Conservation (phyloP, 1,139 yeast genomes). For the Yamadazyma trypodendri region DNA sequence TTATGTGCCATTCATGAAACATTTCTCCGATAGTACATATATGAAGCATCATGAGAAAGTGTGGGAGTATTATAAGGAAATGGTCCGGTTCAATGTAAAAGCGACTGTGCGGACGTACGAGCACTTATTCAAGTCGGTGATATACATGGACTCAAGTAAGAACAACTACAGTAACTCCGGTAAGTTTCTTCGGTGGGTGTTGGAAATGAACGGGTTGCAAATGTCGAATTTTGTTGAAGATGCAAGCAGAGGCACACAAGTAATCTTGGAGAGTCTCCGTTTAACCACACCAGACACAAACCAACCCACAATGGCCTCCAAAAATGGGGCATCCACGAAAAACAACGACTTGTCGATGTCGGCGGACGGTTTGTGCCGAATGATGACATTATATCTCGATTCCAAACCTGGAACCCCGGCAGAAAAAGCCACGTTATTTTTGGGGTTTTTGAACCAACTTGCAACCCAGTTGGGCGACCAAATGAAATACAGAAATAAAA, state of each 20-base stretch:
- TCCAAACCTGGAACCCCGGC: constrained; percentile 17
- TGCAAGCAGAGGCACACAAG: background rate
- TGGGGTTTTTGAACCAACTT: constrained; percentile 30
- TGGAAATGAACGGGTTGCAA: constrained; percentile 32
- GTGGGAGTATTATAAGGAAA: constrained; percentile 36
- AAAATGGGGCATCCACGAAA: too few relatives aligned
- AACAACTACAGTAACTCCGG: constrained; percentile 26
- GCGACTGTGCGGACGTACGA: constrained; percentile 39
- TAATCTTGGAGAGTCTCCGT: too few relatives aligned
- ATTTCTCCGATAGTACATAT: constrained; percentile 22
- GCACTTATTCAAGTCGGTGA: constrained; percentile 41
- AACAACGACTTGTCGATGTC: background rate
- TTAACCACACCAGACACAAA: too few relatives aligned
- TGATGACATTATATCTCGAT: constrained; percentile 17
- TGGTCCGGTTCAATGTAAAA: constrained; percentile 32
- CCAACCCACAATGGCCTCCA: background rate
- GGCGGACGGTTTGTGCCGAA: constrained; percentile 19
- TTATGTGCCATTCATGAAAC: constrained; percentile 30
- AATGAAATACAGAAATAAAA: constrained; percentile 25
- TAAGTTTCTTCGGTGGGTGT: constrained; percentile 30
- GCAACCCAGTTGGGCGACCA: constrained; percentile 21
- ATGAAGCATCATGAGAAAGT: constrained; percentile 29
- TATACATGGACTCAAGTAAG: constrained; percentile 33
- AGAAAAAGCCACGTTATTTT: constrained; percentile 24
- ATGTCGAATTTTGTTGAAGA: too few relatives aligned